These are phyloP conservation scores for Sistotremastrum niveocremeum DNA, from an alignment of 768 basidiomycete species.

Conservation along the genomic window DNA sequence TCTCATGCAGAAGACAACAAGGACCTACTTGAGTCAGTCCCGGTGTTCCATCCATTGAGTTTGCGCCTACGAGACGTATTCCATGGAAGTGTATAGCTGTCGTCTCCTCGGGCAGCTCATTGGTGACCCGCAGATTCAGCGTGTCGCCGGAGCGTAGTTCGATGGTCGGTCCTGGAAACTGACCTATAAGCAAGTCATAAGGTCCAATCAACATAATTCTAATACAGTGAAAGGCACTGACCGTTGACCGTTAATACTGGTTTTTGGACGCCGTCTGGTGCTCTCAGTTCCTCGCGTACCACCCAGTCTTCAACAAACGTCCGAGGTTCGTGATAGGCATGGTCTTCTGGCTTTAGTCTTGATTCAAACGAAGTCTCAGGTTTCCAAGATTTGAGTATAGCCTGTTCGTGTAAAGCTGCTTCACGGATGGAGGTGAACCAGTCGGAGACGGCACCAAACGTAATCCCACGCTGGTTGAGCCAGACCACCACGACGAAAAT, in stretches of 20 bases:
- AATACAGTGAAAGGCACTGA: background rate
- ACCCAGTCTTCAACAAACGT: conserved; percentile 3
- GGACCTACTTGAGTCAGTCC: conserved; percentile 1
- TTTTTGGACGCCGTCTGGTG: conserved; percentile 8
- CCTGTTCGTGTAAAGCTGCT: too few species aligned
- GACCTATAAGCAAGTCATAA: background rate
- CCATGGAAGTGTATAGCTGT: conserved; percentile 7
- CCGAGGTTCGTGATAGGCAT: background rate
- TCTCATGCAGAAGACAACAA: too few species aligned
- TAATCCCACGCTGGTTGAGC: too few species aligned
- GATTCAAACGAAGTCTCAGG: background rate
- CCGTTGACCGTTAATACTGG: conserved; percentile 7
- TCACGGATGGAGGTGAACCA: too few species aligned
- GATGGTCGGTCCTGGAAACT: conserved; percentile 9
- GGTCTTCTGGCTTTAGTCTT: background rate
- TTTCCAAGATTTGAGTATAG: too few species aligned
- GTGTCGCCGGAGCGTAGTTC: conserved; percentile 8
- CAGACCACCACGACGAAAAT: too few species aligned
- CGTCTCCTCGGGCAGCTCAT: conserved; percentile 3
- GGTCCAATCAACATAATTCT: background rate
- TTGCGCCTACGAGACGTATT: conserved; percentile 4
- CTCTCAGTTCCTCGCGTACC: conserved; percentile 3
- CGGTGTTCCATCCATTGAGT: conserved; percentile 2
- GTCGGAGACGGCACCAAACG: too few species aligned
- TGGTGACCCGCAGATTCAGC: conserved; percentile 4